These are phyloP conservation scores for Gossypium bickii DNA, from an alignment of 345 rosid genomes.

Conservation along the genomic window DNA sequence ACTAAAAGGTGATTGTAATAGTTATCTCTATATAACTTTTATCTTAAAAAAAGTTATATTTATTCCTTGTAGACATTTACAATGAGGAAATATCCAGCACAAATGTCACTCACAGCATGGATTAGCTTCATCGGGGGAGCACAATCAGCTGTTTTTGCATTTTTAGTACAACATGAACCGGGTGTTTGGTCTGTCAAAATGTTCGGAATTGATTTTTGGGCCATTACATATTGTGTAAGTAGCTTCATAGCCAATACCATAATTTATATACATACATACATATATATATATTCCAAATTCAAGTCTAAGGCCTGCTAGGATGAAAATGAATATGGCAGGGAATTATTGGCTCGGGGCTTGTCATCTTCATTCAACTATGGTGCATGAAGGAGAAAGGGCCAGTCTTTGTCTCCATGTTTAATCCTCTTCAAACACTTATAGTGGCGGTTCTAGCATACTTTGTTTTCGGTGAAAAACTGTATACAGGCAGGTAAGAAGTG, in stretches of 20 bases:
- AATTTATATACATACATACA: no score
- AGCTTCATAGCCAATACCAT: neutral
- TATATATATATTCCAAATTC: neutral
- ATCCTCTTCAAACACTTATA: slow-evolving; percentile 47
- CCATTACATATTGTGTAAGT: slow-evolving; percentile 49
- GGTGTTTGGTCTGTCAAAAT: slow-evolving; percentile 47
- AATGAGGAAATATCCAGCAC: slow-evolving; percentile 56
- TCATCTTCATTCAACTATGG: slow-evolving; percentile 41
- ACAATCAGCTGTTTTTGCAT: slow-evolving; percentile 54
- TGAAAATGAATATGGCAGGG: slow-evolving; percentile 2
- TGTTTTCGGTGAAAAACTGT: slow-evolving; percentile 53
- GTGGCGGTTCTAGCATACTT: slow-evolving; percentile 50
- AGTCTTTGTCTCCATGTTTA: slow-evolving; percentile 61
- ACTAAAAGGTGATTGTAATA: slow-evolving; percentile 6
- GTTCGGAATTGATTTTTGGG: slow-evolving; percentile 47
- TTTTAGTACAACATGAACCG: slow-evolving; percentile 31
- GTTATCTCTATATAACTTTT: neutral
- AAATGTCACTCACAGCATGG: slow-evolving; percentile 60
- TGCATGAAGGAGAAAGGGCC: slow-evolving; percentile 57
- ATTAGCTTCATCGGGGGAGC: slow-evolving; percentile 48
- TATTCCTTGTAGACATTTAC: slow-evolving; percentile 36
- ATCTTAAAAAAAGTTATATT: neutral
- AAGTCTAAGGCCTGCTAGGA: neutral
- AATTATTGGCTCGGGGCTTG: slow-evolving; percentile 34
- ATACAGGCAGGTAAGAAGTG: slow-evolving; percentile 47